Evolutionary conservation across 2,329 filamentous ascomycete species (phyloP), one percentile per base, ranked within the genome.

Genomic region (Colletotrichum graminicola): DNA sequence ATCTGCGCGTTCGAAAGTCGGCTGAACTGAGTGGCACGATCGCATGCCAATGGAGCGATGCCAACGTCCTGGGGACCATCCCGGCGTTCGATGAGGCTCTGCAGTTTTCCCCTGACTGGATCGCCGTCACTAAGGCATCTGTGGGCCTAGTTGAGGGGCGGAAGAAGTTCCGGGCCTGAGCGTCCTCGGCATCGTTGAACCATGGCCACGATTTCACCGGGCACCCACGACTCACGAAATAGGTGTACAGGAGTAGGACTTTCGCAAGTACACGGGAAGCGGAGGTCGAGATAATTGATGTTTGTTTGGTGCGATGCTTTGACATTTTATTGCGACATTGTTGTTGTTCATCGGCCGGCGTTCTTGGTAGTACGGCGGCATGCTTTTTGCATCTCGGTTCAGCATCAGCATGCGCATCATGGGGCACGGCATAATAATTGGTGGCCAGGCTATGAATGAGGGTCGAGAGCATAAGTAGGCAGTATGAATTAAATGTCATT

Each of bases 11-110:
- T 77, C 47, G 75, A 78, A 64, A 80, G 80, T 18, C 23, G 76
- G 71, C 41, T 63, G 79, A 61, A 1, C 78, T 94, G 43, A 86
- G 85, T 74, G 93, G 94, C 1, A 87, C 84, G 43, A 90, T 95
- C 1, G 86, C 91, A 21, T 98, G 96, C 81, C 84, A 93, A 41
- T 98, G 95, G 94, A 94, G 92, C 76, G 96, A 99, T 82, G 91
- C 89, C 55, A 98, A 98, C 77, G 82, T 84, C 45, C 80, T 82
- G 2, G 91, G 89, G 4, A 86, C 86, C 1, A 94, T 98, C 59
- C 95, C 95, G 0, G 95, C 95, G 0, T 88, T 95, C 62, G 92
- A 96, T 75, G 95, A 98, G 81, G 85, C 93, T 60, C 84, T 88
- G 75, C 88, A 91, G 78, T 98, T 91, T 81, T 87, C 91, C 75